Evolutionary conservation across 2,329 filamentous ascomycete genomes (phyloP), one percentile per base, ranked within the genome.

Genomic region (Hypomyces rosellus): DNA sequence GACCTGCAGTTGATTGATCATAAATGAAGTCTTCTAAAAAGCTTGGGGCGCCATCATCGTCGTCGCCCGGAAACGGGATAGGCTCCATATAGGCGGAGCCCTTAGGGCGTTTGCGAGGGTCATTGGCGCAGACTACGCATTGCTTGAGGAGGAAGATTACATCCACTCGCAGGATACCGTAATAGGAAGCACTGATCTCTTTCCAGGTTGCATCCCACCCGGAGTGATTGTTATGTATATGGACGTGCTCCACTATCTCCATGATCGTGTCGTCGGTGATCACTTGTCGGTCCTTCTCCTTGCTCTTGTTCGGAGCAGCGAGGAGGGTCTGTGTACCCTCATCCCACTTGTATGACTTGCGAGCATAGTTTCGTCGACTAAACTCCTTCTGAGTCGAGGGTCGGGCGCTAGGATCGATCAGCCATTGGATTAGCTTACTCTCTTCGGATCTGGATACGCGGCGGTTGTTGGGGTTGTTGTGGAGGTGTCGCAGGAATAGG

Each of bases 131-230:
- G 13, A 50, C 15, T 12, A 34, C 15, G 18, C 54, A 55, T 40
- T 36, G 40, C 38, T 52, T 54, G 15, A 55, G 33, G 16, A 55
- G 45, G 37, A 52, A 54, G 41, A 54, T 55, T 38, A 54, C 49
- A 39, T 55, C 54, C 16, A 46, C 47, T 8, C 54, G 49, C 45
- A 54, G 40, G 39, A 55, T 54, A 5, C 54, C 54, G 38, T 54
- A 50, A 22, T 55, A 55, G 12, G 33, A 13, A 3, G 33, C 20
- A 44, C 42, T 55, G 40, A 54, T 45, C 9, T 47, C 41, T 8
- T 45, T 42, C 54, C 54, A 55, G 4, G 54, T 54, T 12, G 52
- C 52, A 50, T 55, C 54, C 54, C 54, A 55, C 15, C 54, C 54
- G 12, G 46, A 46, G 34, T 55, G 54, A 25, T 40, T 46, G 34